Conservation (phyloP, 1,284 basidiomycete genomes). For the Ustilago hordei region DNA sequence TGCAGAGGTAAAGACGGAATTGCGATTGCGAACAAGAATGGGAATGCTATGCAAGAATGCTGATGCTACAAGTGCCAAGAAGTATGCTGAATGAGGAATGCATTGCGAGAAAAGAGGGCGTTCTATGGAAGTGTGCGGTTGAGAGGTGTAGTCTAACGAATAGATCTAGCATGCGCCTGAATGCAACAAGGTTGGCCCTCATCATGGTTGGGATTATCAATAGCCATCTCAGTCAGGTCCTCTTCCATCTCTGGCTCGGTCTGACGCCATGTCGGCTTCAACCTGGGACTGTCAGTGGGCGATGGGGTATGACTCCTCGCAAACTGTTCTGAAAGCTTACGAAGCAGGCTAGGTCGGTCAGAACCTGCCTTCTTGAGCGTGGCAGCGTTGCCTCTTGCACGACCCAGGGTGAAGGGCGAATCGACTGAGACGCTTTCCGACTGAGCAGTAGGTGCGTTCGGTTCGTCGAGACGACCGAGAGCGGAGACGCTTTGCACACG, state of each 20-base stretch:
- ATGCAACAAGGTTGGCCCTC: neutral
- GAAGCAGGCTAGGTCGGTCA: constrained; percentile 27
- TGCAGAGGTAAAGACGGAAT: neutral
- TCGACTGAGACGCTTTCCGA: constrained; percentile 8
- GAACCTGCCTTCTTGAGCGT: neutral
- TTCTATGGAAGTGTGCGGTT: neutral
- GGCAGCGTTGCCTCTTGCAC: neutral
- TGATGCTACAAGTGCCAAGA: too few relatives aligned
- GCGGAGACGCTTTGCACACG: constrained; percentile 43
- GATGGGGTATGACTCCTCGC: constrained; percentile 28
- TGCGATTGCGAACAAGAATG: neutral
- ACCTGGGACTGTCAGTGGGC: constrained; percentile 27
- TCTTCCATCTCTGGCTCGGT: constrained; percentile 11
- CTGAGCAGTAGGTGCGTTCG: neutral
- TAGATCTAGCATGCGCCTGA: constrained; percentile 7
- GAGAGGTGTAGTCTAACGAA: constrained; percentile 9
- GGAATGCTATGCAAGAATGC: neutral
- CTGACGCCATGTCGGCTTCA: constrained; percentile 13
- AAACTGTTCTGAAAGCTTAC: constrained; percentile 45
- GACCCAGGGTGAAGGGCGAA: constrained; percentile 10
- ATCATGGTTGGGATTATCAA: constrained; percentile 12
- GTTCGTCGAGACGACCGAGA: constrained; percentile 27
- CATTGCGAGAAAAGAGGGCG: neutral
- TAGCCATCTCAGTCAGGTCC: constrained; percentile 15
- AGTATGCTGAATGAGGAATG: neutral